Conservation (phyloP, 805 yeast genomes). For the Hanseniaspora vineae region DNA sequence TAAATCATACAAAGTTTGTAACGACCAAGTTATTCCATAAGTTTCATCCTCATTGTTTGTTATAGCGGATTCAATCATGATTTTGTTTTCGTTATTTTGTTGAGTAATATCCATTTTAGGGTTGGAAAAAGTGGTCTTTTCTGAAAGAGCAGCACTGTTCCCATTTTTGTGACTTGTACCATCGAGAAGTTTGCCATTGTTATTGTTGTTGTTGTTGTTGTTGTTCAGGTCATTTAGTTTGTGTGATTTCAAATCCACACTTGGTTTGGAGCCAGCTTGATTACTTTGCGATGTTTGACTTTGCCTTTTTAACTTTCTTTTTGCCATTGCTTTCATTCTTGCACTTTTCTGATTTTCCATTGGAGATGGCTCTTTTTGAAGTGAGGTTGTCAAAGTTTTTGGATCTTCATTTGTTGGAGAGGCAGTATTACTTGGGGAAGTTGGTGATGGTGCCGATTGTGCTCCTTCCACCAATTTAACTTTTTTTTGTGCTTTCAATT, state of each 20-base stretch:
- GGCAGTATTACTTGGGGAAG: background rate
- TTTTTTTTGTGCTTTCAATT: slow-evolving; percentile 8
- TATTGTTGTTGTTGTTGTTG: no score
- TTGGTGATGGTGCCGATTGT: slow-evolving; percentile 5
- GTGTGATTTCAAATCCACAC: slow-evolving; percentile 17
- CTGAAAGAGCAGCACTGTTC: slow-evolving; percentile 12
- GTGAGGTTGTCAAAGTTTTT: slow-evolving; percentile 5
- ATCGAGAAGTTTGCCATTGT: slow-evolving; percentile 20
- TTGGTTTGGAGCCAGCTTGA: slow-evolving; percentile 16
- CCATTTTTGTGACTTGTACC: slow-evolving; percentile 10
- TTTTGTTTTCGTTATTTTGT: slow-evolving; percentile 66
- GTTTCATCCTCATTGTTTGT: slow-evolving; percentile 62
- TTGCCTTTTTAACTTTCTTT: slow-evolving; percentile 67
- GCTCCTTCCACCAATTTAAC: slow-evolving; percentile 8
- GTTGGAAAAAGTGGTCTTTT: slow-evolving; percentile 14
- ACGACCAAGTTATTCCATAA: slow-evolving; percentile 78
- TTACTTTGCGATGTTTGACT: slow-evolving; percentile 29
- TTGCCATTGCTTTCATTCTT: slow-evolving; percentile 88
- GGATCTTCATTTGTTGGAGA: slow-evolving; percentile 2
- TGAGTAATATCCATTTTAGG: slow-evolving; percentile 54
- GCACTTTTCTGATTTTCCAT: slow-evolving; percentile 33
- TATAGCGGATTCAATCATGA: slow-evolving; percentile 72
- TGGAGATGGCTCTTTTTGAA: slow-evolving; percentile 5
- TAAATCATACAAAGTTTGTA: slow-evolving; percentile 83
- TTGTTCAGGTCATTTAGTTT: slow-evolving; percentile 13